Conservation (phyloP, 2,329 filamentous ascomycete species). For the Periglandula ipomoeae region DNA sequence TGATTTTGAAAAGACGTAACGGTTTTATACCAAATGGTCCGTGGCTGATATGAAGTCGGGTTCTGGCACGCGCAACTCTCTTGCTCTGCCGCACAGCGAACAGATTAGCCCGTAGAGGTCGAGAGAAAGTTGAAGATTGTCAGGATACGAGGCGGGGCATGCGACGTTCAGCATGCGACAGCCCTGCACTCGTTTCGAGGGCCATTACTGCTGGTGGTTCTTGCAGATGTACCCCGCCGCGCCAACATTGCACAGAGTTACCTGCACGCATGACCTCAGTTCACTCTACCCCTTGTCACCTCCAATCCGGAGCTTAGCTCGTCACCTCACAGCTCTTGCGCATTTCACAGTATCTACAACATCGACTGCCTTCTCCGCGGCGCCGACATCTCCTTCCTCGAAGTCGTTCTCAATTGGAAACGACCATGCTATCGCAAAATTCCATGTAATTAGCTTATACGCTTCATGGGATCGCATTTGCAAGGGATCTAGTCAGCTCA, state of each 20-base stretch:
- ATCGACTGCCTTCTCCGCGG: too few relatives aligned
- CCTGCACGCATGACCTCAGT: conserved; percentile 2
- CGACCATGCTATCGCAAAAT: not conserved
- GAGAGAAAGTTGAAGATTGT: not conserved
- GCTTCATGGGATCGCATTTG: not conserved
- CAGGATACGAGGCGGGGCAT: conserved; percentile 9
- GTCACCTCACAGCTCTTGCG: not conserved
- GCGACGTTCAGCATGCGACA: conserved; percentile 10
- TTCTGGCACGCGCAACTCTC: not conserved
- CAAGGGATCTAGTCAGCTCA: not conserved
- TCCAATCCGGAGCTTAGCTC: not conserved
- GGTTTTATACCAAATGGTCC: too few relatives aligned
- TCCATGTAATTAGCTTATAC: not conserved
- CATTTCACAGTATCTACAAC: not conserved
- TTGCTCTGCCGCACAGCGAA: not conserved
- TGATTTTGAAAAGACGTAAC: not conserved
- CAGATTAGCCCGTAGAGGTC: not conserved
- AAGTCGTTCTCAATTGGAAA: too few relatives aligned
- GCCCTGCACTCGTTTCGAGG: not conserved
- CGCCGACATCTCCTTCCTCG: too few relatives aligned
- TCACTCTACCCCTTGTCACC: conserved; percentile 1
- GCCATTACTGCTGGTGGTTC: not conserved
- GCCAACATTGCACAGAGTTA: not conserved
- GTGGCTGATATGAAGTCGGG: too few relatives aligned
- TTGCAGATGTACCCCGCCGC: not conserved